Base-by-base conservation (phyloP, 169 alveolate species). In the Eimeria maxima region DNA sequence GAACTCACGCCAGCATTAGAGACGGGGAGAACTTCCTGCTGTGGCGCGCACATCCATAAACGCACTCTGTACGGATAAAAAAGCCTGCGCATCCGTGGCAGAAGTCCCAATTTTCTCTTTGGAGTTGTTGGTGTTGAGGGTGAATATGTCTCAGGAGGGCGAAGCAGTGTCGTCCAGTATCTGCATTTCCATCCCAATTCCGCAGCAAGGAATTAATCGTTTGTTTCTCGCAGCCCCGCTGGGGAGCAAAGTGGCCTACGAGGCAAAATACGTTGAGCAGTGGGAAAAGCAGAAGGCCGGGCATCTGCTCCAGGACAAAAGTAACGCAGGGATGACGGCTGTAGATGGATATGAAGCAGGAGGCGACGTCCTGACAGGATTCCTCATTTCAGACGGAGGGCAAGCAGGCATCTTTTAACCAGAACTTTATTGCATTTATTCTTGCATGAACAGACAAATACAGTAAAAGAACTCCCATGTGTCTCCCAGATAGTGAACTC, bases 311-410 rank as follows among this genome's bases (percentile, higher is more conserved):
- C 27, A 73, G 11, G 55, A 16, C 83, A 73, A 73, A 27, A 38
- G 55, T 18, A 14, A 38, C 5, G 53, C 53, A 38, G 55, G 16
- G 55, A 73, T 73, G n/a, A 38, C 11, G 11, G 93, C 29, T 29
- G 38, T 42, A 50, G 76, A 10, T 16, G 44, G 3, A 7, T 14
- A 29, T n/a, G 76, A 84, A 22, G 76, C n/a, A 53, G 93, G 24
- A 5, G 38, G 13, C 24, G 93, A 84, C 69, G 5, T 50, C 55
- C 93, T 84, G 22, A 63, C 94, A 13, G 94, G 94, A 11, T 87
- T 87, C 74, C 83, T 87, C 33, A 47, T 87, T 42, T 29, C 71
- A 44, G 94, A 87, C 65, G 83, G 83, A 73, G 33, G 83, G 83
- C 83, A 73, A 73, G 83, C 53, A 38, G 4, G 16, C 11, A 69